phyloP scores from a whole-genome alignment of 1,284 basidiomycete species.

The Ceratobasidium sp. region DNA sequence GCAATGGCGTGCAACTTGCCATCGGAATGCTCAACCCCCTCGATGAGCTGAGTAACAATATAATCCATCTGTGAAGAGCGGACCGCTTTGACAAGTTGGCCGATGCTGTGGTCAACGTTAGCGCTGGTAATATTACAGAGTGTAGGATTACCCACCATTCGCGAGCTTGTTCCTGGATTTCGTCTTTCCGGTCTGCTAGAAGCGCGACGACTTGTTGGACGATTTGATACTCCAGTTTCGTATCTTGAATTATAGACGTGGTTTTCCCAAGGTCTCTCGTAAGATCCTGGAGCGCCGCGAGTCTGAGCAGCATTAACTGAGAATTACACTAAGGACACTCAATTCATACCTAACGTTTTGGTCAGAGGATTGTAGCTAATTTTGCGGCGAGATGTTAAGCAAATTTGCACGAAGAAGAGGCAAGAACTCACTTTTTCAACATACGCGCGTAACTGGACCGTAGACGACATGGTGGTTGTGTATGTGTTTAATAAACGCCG shows the following conservation, averaged over 20 bases:
- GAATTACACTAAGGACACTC: constrained; percentile 32
- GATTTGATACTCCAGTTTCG: constrained; percentile 82
- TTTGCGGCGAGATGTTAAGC: too few species aligned
- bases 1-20: constrained; percentile 94
- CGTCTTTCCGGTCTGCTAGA: constrained; percentile 93
- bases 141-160: constrained; percentile 82
- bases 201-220: constrained; percentile 83
- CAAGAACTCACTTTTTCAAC: too few species aligned
- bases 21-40: constrained; percentile 84
- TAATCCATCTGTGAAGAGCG: constrained; percentile 84
- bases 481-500: too few species aligned
- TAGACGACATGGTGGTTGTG: too few species aligned
- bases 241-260: constrained; percentile 81
- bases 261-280: constrained; percentile 86
- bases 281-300: constrained; percentile 94
- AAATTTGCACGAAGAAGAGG: too few species aligned
- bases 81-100: constrained; percentile 88
- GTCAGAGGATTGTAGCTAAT: neutral
- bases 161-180: constrained; percentile 97
- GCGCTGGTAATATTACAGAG: constrained; percentile 21
- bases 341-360: constrained; percentile 56
- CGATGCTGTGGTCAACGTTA: constrained; percentile 67
- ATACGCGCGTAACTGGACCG: too few species aligned
- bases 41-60: constrained; percentile 88
- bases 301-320: constrained; percentile 65